Base-by-base conservation (phyloP, 352 stramenopile genomes). In the Hyaloperonospora arabidopsidis region DNA sequence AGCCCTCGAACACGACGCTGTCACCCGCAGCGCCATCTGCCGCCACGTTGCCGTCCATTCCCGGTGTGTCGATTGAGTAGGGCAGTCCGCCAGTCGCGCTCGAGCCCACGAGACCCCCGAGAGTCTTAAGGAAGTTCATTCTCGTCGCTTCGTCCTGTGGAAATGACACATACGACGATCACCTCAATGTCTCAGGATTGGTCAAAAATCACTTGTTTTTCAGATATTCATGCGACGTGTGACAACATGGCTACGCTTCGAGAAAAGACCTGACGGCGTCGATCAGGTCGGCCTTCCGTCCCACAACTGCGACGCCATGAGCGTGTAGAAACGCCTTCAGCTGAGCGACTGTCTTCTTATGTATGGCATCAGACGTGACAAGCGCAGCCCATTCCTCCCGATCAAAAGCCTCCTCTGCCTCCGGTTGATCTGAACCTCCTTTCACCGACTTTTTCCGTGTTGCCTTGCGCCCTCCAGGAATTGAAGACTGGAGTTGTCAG, bases 111-210 rank as follows among this genome's bases (percentile, higher is more conserved):
- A 89, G 70, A 32, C 79, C 65, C 22, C 81, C 81, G 22, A 92
- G 72, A 34, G 81, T 86, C 77, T 94, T 94, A 61, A 94, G 76
- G 65, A 94, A 94, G 67, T 94, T 91, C 84, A 94, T 94, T 6
- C 21, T 50, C 32, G 14, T 23, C 36, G 13, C 19, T 44, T 36
- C 23, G 12, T 44, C 2, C 19, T 41, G 25, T 32, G 25, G 25
- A 10, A 32, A 8, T 4, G 25, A 32, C 25, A 32, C 25, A 32
- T 8, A 32, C 4, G 25, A 32, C 25, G 25, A 32, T 8, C 25
- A 4, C 25, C 25, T 32, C 25, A 32, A 32, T 8, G 25, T 32
- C 25, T 32, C 25, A 8, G 4, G 25, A 32, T 32, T 32, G 25
- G 25, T 32, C 25, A 32, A 32, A 32, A 32, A 32, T 8, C 8